Percentiles rank a stretch among this genome's conserved stretches.
Conservation (phyloP, 495 filamentous ascomycete species). For the Amphirosellinia nigrospora region DNA sequence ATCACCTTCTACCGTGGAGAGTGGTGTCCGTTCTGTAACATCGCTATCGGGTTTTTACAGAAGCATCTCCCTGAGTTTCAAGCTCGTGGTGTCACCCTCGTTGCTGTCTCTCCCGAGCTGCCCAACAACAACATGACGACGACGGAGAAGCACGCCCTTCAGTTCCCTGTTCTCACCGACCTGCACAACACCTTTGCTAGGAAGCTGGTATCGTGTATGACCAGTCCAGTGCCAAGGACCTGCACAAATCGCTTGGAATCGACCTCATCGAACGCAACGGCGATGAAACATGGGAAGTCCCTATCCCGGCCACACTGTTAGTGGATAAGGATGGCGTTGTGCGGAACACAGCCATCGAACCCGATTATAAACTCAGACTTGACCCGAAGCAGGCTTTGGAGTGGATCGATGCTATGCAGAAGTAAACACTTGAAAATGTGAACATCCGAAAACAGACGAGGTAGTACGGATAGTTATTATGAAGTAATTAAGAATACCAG, state of each 20-base stretch:
- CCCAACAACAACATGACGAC: conserved; percentile 41
- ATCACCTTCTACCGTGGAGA: conserved; percentile 52
- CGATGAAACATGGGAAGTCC: conserved; percentile 41
- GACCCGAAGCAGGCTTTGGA: conserved; percentile 41
- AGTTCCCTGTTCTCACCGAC: conserved; percentile 50
- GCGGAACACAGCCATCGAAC: conserved; percentile 41
- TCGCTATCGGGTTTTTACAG: conserved; percentile 41
- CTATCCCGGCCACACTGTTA: conserved; percentile 44
- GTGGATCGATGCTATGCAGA: conserved; percentile 40
- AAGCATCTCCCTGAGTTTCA: conserved; percentile 38
- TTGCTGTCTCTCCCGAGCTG: conserved; percentile 49
- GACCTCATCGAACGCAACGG: conserved; percentile 38
- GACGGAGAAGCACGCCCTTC: conserved; percentile 42
- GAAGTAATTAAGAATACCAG: too few species aligned
- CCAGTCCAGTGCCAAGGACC: conserved; percentile 32
- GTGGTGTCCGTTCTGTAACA: conserved; percentile 55
- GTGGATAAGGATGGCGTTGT: conserved; percentile 43
- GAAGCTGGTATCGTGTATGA: conserved; percentile 41
- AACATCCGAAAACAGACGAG: too few species aligned
- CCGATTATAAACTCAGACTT: conserved; percentile 43
- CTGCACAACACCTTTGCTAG: conserved; percentile 43
- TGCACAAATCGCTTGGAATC: conserved; percentile 34
- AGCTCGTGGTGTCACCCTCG: conserved; percentile 46
- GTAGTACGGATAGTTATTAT: too few species aligned
- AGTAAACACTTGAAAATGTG: not conserved